These are phyloP conservation scores for Colletotrichum sp. DNA, from an alignment of 2,329 filamentous ascomycete species.

Conservation along the genomic window DNA sequence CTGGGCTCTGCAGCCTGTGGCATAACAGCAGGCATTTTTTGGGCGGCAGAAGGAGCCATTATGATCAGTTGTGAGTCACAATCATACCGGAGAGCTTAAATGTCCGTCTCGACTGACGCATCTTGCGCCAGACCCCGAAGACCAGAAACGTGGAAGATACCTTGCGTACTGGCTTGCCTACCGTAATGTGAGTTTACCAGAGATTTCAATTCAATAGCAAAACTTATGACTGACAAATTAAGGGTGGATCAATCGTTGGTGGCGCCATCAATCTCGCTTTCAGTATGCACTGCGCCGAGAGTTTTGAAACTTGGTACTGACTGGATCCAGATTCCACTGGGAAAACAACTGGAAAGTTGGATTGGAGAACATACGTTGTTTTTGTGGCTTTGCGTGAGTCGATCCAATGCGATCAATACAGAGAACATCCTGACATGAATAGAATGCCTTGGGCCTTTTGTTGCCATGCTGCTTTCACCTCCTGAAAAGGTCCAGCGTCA, in stretches of 20 bases:
- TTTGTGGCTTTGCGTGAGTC: background rate
- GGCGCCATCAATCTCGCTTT: slow-evolving; percentile 4
- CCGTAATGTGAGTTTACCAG: background rate
- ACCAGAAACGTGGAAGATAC: background rate
- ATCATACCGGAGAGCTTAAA: background rate
- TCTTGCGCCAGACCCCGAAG: background rate
- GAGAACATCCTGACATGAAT: background rate
- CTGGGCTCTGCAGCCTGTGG: slow-evolving; percentile 29
- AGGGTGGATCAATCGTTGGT: background rate
- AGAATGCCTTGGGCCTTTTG: background rate
- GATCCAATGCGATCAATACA: too few relatives aligned
- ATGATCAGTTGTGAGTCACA: slow-evolving; percentile 23
- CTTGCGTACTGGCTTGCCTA: background rate
- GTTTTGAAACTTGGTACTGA: background rate
- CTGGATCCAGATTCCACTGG: background rate
- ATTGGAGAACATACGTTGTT: slow-evolving; percentile 1
- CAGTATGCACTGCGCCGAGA: background rate
- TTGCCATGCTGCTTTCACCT: background rate
- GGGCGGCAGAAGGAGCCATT: slow-evolving; percentile 30
- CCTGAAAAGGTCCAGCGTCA: background rate
- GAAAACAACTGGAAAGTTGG: background rate
- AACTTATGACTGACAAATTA: background rate
- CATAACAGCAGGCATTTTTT: slow-evolving; percentile 25
- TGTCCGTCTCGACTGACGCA: background rate
- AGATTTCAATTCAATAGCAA: fast-evolving